Evolutionary conservation across 371 early-diverging fungal genomes (phyloP), one percentile per base, ranked within the genome.

Genomic region (Conidiobolus incongruus): DNA sequence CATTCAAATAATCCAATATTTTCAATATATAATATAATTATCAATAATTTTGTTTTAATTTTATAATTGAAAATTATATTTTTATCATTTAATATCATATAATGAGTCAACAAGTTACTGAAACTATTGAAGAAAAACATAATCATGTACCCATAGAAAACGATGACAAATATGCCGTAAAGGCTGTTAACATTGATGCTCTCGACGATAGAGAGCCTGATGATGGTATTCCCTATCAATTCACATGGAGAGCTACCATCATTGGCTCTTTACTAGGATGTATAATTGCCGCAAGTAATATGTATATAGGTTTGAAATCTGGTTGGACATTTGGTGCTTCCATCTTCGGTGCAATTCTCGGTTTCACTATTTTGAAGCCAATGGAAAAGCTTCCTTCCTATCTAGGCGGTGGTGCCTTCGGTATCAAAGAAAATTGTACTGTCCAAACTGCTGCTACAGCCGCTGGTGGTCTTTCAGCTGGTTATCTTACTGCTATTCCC

Each of bases 361-460:
- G 72, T 15, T 78, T 75, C 54, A 70, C 68, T 22, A 65, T 72
- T 38, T 38, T 79, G 36, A 75, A 72, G 47, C 72, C 72, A 7
- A 15, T 79, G 0, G 65, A 72, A 13, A 50, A 48, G 16, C 49
- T 70, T 7, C 70, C 70, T 11, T 40, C 37, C 6, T 37, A 35
- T 31, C 58, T 64, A 42, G 70, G 70, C 41, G 70, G 71, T 39
- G 66, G 71, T 8, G 56, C 68, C 38, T 79, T 76, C 55, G 76
- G 76, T 20, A 62, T 73, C 20, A 66, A 70, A 45, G 79, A 79
- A 48, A 76, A 79, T 46, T 60, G 66, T 45, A 63, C 74, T 32
- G 69, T 70, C 32, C 75, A 75, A 56, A 62, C 72, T 17, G 70
- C 75, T 31, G 80, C 77, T 4, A 74, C 76, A 1, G 65, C 77